Base-by-base conservation (phyloP, 371 early-diverging fungal genomes). In the Nosema granulosis region DNA sequence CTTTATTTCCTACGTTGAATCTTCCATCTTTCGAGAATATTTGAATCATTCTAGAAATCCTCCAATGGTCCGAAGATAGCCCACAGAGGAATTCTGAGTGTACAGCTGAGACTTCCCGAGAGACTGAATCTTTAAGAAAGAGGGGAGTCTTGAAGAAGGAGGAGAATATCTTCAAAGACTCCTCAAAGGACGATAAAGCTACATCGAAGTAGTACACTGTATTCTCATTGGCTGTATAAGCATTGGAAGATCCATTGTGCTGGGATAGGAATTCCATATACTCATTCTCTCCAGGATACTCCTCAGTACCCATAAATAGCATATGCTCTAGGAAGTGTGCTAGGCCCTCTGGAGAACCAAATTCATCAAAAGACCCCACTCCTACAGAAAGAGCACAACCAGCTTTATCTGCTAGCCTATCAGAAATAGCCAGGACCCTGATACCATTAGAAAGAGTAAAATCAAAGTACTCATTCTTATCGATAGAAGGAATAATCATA, bases 301-400 rank as follows among this genome's bases (percentile, higher is more conserved):
- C 66, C 38, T 75, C 76, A 20, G 87, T 87, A 0, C 88, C 88
- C 93, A 94, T 90, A 83, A 94, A 94, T 50, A 94, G 86, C 81
- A 97, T 83, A 84, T 97, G 98, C 83, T 97, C 98, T 82, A 92
- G 91, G 82, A 96, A 97, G 85, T 97, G 98, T 13, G 96, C 95
- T 73, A 97, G 84, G 0, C 98, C 98, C 78, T 90, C 91, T 49
- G 90, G 85, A 63, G 88, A 88, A 58, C 86, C 34, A 24, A 88
- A 79, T 85, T 90, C 88, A n/a, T 78, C 74, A 73, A 79, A 85
- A 75, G 87, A 90, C 20, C 98, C 98, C 13, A 95, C 93, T 82
- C 91, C 90, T 22, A 95, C 93, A 20, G 81, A 83, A 24, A 85
- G 37, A 0, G 84, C 71, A 62, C 72, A 74, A 34, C 78, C 71